These are phyloP conservation scores for Saccharomyces uvarum DNA, from an alignment of 1,139 yeast genomes.

Conservation along the genomic window DNA sequence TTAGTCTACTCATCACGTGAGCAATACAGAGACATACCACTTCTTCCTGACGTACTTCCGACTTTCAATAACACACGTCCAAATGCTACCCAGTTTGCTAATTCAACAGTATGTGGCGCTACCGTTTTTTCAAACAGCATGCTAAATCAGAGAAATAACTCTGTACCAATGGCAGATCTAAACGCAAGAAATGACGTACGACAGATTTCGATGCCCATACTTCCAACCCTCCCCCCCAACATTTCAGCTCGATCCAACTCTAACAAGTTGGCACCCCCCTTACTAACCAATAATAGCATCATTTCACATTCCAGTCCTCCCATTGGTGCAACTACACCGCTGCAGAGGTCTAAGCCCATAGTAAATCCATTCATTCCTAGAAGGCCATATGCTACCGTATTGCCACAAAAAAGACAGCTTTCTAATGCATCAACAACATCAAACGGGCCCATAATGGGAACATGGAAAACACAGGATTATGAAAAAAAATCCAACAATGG, in stretches of 20 bases:
- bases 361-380: slow-evolving; percentile 24
- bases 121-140: not conserved
- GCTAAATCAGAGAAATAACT: not conserved
- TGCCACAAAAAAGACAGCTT: slow-evolving; percentile 23
- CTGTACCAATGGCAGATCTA: not conserved
- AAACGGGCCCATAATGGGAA: not conserved
- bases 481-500: not conserved
- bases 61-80: not conserved
- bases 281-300: not conserved
- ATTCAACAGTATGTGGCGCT: not conserved
- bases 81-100: not conserved
- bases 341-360: slow-evolving; percentile 11
- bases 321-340: not conserved
- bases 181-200: not conserved
- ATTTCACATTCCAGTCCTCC: not conserved
- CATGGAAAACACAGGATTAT: not conserved
- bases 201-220: not conserved
- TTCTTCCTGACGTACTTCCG: not conserved
- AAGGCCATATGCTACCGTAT: slow-evolving; percentile 12
- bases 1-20: not conserved
- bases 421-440: slow-evolving; percentile 9
- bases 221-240: not conserved
- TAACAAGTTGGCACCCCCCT: not conserved
- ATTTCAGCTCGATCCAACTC: not conserved
- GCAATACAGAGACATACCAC: not conserved